Evolutionary conservation across 208 protist genomes (phyloP), one percentile per base, ranked within the genome.

Genomic region (Trypanosomatidae sp.): DNA sequence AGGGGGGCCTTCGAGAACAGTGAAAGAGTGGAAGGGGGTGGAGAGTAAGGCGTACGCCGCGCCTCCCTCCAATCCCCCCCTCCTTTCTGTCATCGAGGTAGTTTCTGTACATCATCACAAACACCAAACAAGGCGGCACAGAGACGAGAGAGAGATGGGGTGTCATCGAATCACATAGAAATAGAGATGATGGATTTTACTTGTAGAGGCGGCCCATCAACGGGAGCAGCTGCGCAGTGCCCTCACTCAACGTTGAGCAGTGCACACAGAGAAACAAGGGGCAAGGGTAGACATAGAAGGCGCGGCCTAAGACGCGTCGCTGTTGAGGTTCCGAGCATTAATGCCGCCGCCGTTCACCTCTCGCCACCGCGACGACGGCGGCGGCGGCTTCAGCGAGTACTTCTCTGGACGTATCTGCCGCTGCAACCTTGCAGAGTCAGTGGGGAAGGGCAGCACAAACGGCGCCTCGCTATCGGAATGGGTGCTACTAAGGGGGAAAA

Each of bases 371-470:
- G 52, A 65, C 53, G 74, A 62, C 1, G 69, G 76, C 17, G 65
- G 69, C n/a, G 69, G 69, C 17, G 58, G 47, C 60, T 17, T 46
- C 33, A 74, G 46, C 25, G 70, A 10, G 13, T 69, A 62, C 50
- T 75, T 74, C 28, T 67, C 76, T 30, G 69, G 44, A 39, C 53
- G 69, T 69, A 80, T 52, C 56, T 73, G 73, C 41, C 58, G 49
- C 66, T 83, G 73, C 69, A 75, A 36, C 22, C 69, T 62, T 39
- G 67, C 69, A 2, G 76, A 74, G 46, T 60, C 70, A 1, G 49
- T 65, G 1, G 76, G 69, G 0, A 53, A 36, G 47, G 76, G 76
- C 52, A 80, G 53, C 73, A 73, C 8, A 9, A 62, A 56, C 39
- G 52, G 19, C 28, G 44, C 44, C 44, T 70, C 69, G 22, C 53